Evolutionary conservation across 495 filamentous ascomycete species (phyloP), one percentile per base, ranked within the genome.

Genomic region (Penicillium robsamsonii): DNA sequence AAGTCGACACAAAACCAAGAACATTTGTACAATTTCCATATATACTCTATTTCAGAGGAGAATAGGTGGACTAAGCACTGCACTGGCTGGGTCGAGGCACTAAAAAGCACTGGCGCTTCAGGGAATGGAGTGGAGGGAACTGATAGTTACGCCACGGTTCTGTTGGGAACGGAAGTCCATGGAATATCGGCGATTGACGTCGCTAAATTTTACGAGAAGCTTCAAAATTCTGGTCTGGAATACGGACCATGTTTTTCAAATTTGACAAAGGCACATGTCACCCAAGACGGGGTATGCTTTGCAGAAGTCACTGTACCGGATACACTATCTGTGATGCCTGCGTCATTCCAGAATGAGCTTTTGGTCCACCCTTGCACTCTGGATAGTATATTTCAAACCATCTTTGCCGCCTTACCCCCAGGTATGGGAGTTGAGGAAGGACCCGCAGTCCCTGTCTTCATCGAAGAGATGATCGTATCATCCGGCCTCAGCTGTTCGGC

Each of bases 291-390:
- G 5, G n/a, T 35, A 1, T 70, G 59, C 33, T 63, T 68, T 10
- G 76, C 68, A 3, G 63, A 72, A 22, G 67, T 77, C 47, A 53
- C 61, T 27, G 60, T 75, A n/a, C 72, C 72, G 1, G 74, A 84
- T 50, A 81, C 76, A 3, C 67, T 50, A 5, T 54, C 70, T 6
- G 64, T 64, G 7, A 84, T 84, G 78, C 81, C 81, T 3, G 48
- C 73, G 59, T 61, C 61, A 13, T 72, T 73, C 31, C 69, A 82
- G 51, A 68, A 75, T 27, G 63, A 70, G 0, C 70, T 68, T 41
- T 50, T 78, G 20, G 58, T 77, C 7, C 79, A 81, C 33, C 79
- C 80, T 5, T 68, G 75, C 9, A 66, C 71, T 1, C 46, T 82
- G 6, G 80, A 82, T 45, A 69, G 65, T 30, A 63, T 81, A 42